Evolutionary conservation across 805 yeast species (phyloP).

Genomic region (Jamesozyma lodderae): DNA sequence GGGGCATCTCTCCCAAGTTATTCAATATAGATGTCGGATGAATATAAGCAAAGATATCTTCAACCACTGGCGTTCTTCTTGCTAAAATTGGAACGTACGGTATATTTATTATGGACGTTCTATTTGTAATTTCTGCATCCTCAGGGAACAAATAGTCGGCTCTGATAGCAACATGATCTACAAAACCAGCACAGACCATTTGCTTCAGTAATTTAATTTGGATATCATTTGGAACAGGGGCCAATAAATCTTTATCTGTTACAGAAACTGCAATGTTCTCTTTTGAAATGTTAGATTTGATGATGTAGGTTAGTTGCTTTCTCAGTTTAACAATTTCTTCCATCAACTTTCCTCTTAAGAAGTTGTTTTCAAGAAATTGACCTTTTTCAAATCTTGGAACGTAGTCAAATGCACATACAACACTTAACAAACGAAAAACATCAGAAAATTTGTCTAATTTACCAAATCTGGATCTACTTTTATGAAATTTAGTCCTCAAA

Average conservation of each 20-base stretch:
- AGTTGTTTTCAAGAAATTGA: conserved; percentile 49
- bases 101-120: conserved; percentile 45
- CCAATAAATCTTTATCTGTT: conserved; percentile 37
- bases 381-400: conserved; percentile 41
- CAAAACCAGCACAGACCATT: conserved; percentile 84
- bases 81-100: conserved; percentile 55
- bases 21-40: conserved; percentile 70
- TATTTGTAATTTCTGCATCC: conserved; percentile 52
- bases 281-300: conserved; percentile 51
- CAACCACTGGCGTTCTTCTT: conserved; percentile 32
- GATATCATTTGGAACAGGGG: conserved; percentile 55
- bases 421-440: conserved; percentile 64
- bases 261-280: conserved; percentile 48
- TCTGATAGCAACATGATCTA: conserved; percentile 83
- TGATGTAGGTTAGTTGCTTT: conserved; percentile 68
- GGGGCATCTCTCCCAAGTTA: conserved; percentile 59
- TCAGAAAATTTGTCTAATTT: conserved; percentile 70
- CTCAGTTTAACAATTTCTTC: conserved; percentile 77
- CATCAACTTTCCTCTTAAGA: conserved; percentile 71
- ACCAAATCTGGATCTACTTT: conserved; percentile 52
- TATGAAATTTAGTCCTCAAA: conserved; percentile 43
- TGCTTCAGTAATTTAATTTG: conserved; percentile 81
- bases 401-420: conserved; percentile 81
- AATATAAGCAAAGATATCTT: conserved; percentile 55
- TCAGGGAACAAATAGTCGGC: conserved; percentile 60